Percentiles rank a stretch among this genome's conserved stretches.
phyloP scores from a whole-genome alignment of 805 yeast genomes.

The Ogataea corticis region DNA sequence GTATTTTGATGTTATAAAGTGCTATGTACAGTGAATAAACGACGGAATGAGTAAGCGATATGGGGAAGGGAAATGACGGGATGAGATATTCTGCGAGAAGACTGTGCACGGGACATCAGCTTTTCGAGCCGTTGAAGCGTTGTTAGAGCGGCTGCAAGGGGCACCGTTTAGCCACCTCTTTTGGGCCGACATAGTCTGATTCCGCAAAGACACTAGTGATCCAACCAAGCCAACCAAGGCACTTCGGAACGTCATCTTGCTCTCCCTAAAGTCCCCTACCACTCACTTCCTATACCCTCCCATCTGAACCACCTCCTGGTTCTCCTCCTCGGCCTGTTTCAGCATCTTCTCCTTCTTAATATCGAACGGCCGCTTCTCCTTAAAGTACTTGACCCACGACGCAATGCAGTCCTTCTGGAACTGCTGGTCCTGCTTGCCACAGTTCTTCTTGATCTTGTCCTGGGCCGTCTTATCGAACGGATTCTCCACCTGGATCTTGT shows the following conservation, averaged over 20 bases:
- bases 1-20: too few species aligned
- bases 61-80: too few species aligned
- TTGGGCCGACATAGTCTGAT: too few species aligned
- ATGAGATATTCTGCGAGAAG: too few species aligned
- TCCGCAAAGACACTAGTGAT: too few species aligned
- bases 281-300: constrained; percentile 27
- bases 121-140: too few species aligned
- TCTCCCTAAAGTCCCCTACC: background rate
- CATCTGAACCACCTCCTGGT: constrained; percentile 43
- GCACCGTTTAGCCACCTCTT: too few species aligned
- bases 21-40: background rate
- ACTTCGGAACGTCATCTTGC: too few species aligned
- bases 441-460: constrained; percentile 49
- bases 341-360: constrained; percentile 66
- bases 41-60: constrained; percentile 6
- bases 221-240: too few species aligned
- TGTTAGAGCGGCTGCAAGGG: too few species aligned
- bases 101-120: too few species aligned
- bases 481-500: constrained; percentile 63
- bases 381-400: constrained; percentile 88
- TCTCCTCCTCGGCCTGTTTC: constrained; percentile 68
- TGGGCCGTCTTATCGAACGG: constrained; percentile 59
- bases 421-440: constrained; percentile 55
- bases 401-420: constrained; percentile 78
- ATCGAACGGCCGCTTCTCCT: constrained; percentile 83